These are phyloP conservation scores for Microbotryum saponariae DNA, from an alignment of 1,284 basidiomycete genomes.

Conservation along the genomic window DNA sequence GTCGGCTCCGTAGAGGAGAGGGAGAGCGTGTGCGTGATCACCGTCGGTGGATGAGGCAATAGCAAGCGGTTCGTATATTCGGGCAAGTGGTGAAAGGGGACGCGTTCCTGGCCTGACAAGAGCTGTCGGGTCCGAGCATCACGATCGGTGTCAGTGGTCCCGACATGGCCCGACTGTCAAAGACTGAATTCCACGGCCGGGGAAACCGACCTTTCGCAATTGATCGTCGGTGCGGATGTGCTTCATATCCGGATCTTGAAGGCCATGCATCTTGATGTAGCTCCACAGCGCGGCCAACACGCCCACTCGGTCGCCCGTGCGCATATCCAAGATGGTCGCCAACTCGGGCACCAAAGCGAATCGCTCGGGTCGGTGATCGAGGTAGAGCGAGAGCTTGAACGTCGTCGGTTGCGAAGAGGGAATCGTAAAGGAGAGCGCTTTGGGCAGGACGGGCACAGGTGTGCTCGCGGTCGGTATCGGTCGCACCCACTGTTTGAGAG, in stretches of 20 bases:
- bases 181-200: no score
- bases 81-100: slow-evolving; percentile 73
- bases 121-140: slow-evolving; percentile 9
- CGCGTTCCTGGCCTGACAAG: slow-evolving; percentile 53
- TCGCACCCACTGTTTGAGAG: no score
- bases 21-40: slow-evolving; percentile 62
- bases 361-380: slow-evolving; percentile 78
- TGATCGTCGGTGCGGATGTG: slow-evolving; percentile 68
- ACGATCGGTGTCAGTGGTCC: no score
- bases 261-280: slow-evolving; percentile 75
- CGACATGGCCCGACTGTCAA: no score
- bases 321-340: slow-evolving; percentile 65
- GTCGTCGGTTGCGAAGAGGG: slow-evolving; percentile 2
- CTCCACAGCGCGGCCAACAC: slow-evolving; percentile 83
- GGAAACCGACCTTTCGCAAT: slow-evolving; percentile 47
- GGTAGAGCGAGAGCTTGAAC: slow-evolving; percentile 65
- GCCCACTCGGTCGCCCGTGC: slow-evolving; percentile 76
- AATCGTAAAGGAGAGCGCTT: slow-evolving; percentile 5
- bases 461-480: background rate
- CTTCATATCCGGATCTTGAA: slow-evolving; percentile 80
- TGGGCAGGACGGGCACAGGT: background rate
- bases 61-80: slow-evolving; percentile 78
- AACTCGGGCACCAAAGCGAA: slow-evolving; percentile 75
- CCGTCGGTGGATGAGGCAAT: slow-evolving; percentile 67
- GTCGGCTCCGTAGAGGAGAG: background rate